These are phyloP conservation scores for Liquidambar formosana DNA, from an alignment of 164 flowering plant genomes.

Conservation along the genomic window DNA sequence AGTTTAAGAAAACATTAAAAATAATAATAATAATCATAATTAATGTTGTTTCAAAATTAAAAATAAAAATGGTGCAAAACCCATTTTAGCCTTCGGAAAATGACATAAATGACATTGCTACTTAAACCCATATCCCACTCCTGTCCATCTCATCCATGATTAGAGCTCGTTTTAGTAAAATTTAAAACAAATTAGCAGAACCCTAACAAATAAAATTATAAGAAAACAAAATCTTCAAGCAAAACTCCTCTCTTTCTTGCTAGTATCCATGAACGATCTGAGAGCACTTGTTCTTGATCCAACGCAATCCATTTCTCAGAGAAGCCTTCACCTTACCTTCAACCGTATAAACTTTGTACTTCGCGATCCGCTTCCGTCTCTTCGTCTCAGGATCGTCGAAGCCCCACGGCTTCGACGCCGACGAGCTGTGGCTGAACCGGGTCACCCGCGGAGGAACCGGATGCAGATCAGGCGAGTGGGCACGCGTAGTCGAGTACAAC, in stretches of 20 bases:
- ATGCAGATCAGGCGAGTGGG: constrained; percentile 19
- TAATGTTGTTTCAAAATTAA: too few relatives aligned
- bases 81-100: background rate
- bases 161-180: background rate
- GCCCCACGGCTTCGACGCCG: constrained; percentile 47
- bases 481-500: constrained; percentile 13
- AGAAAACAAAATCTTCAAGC: background rate
- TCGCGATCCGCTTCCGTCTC: constrained; percentile 64
- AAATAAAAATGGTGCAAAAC: too few relatives aligned
- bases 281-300: constrained; percentile 83
- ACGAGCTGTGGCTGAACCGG: constrained; percentile 13
- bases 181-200: background rate
- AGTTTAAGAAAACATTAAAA: too few relatives aligned
- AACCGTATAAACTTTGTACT: constrained; percentile 64
- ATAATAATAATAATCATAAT: too few relatives aligned
- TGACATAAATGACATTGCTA: background rate
- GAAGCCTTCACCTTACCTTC: constrained; percentile 78
- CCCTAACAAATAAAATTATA: too few relatives aligned
- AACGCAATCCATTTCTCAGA: constrained; percentile 60
- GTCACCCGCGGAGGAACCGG: constrained; percentile 14
- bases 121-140: background rate
- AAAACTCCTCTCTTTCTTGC: background rate
- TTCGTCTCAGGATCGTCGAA: constrained; percentile 69
- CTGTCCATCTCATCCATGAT: background rate
- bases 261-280: constrained; percentile 63